Evolutionary conservation across 257 asterid genomes (phyloP), one percentile per base, ranked within the genome.

Genomic region (Mentha longifolia): DNA sequence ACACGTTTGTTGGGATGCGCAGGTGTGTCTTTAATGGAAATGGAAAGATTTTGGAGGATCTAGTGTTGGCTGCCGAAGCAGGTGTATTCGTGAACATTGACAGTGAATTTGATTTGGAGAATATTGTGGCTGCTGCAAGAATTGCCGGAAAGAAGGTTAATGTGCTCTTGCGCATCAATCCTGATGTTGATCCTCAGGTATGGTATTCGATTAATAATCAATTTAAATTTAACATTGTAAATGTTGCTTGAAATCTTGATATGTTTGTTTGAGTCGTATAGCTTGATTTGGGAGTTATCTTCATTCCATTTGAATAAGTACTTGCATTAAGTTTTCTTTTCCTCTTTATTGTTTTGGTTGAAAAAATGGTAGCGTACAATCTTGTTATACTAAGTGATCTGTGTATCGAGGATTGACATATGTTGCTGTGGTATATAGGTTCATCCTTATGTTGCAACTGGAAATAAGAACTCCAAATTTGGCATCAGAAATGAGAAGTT

Each of bases 131-230:
- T 1, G 97, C 99, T 30, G 86, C 97, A 61, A 89, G 89, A 79
- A 75, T 94, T 75, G 80, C 95, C 15, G 96, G 96, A 74, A 94
- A 91, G 83, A 82, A 81, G 78, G 96, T 89, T 69, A 88, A 94
- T 33, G 97, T 91, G 78, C 83, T 94, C 20, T 76, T 94, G 45
- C 90, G 97, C 14, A 94, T 94, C 72, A 94, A 94, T 83, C 99
- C 99, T 0, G 96, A 94, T 60, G 99, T 91, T 76, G 99, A 94
- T 80, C 99, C 99, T 73, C 96, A 94, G 99, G 98, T 94, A 89
- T 37, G 99, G 98, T 94, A 89, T 37, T 59, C 3, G 20, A 41
- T 13, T 42, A 7, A 22, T 9, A 15, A 47, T 15, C 50, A 9
- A 28, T 61, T 8, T 50, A 3, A 3, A 68, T 14, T 14, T 58